Evolutionary conservation across 306 rosid genomes (phyloP).

Genomic region (Trifolium fragiferum): DNA sequence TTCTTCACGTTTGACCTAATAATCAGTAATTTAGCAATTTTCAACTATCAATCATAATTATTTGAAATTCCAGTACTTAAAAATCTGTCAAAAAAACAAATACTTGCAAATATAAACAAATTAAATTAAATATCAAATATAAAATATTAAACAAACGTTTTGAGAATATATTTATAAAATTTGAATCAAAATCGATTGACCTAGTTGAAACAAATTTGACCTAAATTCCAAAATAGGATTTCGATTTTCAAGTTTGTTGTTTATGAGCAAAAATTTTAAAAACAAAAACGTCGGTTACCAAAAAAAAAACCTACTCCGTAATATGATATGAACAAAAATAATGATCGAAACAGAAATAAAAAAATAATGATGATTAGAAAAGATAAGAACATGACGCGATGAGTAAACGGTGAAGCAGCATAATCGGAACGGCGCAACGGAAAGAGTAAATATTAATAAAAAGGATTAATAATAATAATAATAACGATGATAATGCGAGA

Average conservation of each 20-base stretch:
- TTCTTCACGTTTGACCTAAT: conserved; percentile 25
- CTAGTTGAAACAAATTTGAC: conserved; percentile 6
- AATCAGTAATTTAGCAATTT: conserved; percentile 31
- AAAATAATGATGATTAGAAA: neutral
- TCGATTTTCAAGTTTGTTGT: neutral
- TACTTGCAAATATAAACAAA: neutral
- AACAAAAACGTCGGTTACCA: neutral
- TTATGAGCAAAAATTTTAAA: neutral
- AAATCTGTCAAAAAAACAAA: neutral
- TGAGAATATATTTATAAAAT: neutral
- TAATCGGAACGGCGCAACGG: neutral
- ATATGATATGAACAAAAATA: neutral
- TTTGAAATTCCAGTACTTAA: neutral
- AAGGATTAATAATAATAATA: neutral
- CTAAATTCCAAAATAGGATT: conserved; percentile 20
- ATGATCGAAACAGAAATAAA: neutral
- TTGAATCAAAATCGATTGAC: conserved; percentile 2
- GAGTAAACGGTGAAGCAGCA: neutral
- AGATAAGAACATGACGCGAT: neutral
- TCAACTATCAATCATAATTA: neutral
- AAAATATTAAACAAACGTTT: neutral
- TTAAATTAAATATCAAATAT: too few species aligned
- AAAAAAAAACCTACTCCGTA: neutral
- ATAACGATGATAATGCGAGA: neutral
- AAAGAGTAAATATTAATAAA: neutral